Conservation (phyloP, 345 rosid species). For the Gossypium arboreum region DNA sequence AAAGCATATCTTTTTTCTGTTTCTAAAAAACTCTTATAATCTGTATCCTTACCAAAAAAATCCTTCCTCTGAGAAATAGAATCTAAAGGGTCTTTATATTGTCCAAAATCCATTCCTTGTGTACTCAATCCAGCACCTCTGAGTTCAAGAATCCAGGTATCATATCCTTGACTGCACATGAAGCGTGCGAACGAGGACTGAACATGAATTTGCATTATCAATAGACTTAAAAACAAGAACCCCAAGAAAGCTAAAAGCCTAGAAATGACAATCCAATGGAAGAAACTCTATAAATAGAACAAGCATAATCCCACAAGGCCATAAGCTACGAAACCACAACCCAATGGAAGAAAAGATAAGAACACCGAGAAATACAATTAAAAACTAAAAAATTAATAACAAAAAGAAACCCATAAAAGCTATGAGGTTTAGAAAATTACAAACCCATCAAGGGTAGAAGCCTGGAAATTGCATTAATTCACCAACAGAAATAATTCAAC, state of each 20-base stretch:
- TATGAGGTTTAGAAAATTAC: background rate
- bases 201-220: background rate
- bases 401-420: background rate
- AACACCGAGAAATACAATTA: background rate
- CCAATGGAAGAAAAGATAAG: background rate
- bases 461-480: background rate
- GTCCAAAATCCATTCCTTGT: constrained; percentile 22
- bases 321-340: background rate
- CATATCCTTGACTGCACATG: constrained; percentile 79
- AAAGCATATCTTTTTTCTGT: constrained; percentile 23
- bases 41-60: background rate
- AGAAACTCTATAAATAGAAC: background rate
- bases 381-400: background rate
- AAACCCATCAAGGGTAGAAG: background rate
- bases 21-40: background rate
- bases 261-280: background rate
- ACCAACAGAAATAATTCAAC: background rate
- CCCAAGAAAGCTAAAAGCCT: background rate
- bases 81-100: constrained; percentile 16
- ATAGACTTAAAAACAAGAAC: background rate
- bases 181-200: constrained; percentile 79
- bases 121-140: constrained; percentile 82
- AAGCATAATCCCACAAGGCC: background rate
- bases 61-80: constrained; percentile 13
- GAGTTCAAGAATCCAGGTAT: constrained; percentile 85